These are phyloP conservation scores for Coemansia sp. DNA, from an alignment of 192 early-diverging fungal species.

Conservation along the genomic window DNA sequence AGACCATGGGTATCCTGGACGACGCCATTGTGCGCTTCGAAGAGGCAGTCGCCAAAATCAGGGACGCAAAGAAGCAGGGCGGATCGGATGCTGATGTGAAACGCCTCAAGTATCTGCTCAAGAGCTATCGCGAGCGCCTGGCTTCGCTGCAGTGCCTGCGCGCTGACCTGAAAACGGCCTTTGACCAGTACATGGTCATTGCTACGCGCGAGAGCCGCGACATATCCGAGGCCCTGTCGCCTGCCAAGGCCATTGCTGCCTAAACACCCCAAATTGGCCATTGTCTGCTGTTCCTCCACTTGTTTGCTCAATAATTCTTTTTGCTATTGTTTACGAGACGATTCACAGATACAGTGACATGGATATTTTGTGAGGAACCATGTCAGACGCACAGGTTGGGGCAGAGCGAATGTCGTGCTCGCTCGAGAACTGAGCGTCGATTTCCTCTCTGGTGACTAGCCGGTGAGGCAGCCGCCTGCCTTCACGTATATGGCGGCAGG, in stretches of 20 bases:
- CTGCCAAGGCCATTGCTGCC: neutral
- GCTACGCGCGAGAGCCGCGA: conserved; percentile 42
- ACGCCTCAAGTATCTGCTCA: conserved; percentile 19
- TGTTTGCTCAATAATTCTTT: neutral
- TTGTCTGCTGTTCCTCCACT: neutral
- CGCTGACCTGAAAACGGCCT: conserved; percentile 9
- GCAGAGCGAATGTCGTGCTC: neutral
- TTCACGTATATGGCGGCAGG: conserved; percentile 26
- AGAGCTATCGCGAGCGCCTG: conserved; percentile 36
- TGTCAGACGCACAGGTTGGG: neutral
- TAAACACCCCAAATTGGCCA: neutral
- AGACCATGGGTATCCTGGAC: conserved; percentile 35
- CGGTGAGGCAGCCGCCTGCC: neutral
- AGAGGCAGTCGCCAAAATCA: conserved; percentile 33
- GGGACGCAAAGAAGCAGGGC: conserved; percentile 16
- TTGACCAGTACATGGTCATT: conserved; percentile 40
- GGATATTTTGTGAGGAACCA: conserved; percentile 11
- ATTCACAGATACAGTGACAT: conserved; percentile 34
- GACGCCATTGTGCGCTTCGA: conserved; percentile 40
- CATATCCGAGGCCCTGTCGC: conserved; percentile 8
- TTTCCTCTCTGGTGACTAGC: neutral
- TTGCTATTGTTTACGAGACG: too few relatives aligned
- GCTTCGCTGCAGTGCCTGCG: conserved; percentile 23
- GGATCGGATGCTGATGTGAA: neutral
- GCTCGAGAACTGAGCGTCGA: conserved; percentile 28